Evolutionary conservation across 768 basidiomycete species (phyloP).

Genomic region (Mycena albidolilacea): DNA sequence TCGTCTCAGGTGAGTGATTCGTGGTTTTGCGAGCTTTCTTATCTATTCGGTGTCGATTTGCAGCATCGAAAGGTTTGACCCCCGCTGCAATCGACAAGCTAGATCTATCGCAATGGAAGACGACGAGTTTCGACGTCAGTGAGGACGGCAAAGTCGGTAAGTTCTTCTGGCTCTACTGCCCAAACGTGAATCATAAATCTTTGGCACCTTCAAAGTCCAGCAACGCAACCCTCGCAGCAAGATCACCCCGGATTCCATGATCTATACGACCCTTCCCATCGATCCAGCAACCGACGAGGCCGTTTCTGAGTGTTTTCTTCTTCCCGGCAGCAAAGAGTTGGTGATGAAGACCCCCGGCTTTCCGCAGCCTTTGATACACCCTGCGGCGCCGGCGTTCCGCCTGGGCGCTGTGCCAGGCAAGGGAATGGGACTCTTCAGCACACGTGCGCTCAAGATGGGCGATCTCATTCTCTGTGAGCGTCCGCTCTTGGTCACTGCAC

Average conservation of each 20-base stretch:
- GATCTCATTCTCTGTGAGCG: conserved; percentile 58
- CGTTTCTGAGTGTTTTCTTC: conserved; percentile 28
- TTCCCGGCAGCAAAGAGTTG: conserved; percentile 32
- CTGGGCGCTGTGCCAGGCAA: conserved; percentile 32
- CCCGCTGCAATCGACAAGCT: not conserved
- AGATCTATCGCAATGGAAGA: not conserved
- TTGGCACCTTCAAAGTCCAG: not conserved
- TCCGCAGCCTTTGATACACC: conserved; percentile 36
- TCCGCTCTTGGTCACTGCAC: conserved; percentile 50
- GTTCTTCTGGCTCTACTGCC: not conserved
- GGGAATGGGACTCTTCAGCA: conserved; percentile 53
- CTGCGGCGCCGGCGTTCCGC: conserved; percentile 29
- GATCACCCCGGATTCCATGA: not conserved
- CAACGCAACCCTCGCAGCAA: not conserved
- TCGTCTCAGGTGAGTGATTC: not conserved
- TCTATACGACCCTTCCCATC: not conserved
- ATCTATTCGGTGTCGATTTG: not conserved
- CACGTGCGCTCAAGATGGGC: conserved; percentile 45
- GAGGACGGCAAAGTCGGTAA: not conserved
- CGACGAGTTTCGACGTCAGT: not conserved
- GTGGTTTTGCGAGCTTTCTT: too few species aligned
- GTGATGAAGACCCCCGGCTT: conserved; percentile 31
- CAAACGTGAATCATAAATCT: not conserved
- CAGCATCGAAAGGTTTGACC: not conserved
- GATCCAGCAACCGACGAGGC: not conserved